phyloP scores from a whole-genome alignment of 352 stramenopile species.

The Pythium oligandrum region DNA sequence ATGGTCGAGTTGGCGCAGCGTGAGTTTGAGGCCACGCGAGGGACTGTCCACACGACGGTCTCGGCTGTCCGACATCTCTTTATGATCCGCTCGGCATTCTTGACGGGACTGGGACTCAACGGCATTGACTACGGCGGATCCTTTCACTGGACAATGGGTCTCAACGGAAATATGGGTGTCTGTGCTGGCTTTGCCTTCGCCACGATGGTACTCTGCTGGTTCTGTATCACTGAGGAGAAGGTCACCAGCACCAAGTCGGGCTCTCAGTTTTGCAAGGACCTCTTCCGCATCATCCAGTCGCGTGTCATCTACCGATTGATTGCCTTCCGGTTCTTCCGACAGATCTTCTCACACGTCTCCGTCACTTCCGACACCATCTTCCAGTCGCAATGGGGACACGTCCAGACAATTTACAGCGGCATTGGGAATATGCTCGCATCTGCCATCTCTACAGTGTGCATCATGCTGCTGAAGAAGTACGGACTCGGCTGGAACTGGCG shows the following conservation, averaged over 20 bases:
- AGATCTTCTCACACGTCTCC: constrained; percentile 7
- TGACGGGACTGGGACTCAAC: constrained; percentile 51
- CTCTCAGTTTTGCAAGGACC: constrained; percentile 3
- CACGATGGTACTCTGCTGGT: constrained; percentile 10
- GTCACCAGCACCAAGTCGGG: neutral
- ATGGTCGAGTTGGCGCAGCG: constrained; percentile 35
- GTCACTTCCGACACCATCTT: neutral
- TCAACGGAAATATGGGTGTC: constrained; percentile 20
- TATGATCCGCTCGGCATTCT: constrained; percentile 28
- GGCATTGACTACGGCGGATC: constrained; percentile 43
- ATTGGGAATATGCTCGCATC: no score
- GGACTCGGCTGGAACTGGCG: constrained; percentile 17
- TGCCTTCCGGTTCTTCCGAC: constrained; percentile 8
- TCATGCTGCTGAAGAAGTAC: constrained; percentile 4
- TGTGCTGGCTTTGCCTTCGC: constrained; percentile 7
- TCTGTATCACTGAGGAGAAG: constrained; percentile 16
- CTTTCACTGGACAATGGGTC: constrained; percentile 46
- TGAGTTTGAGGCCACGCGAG: constrained; percentile 34
- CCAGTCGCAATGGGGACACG: constrained; percentile 6
- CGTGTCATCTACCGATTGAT: constrained; percentile 12
- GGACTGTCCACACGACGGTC: constrained; percentile 36
- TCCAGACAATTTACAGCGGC: constrained; percentile 6
- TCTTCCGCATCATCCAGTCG: constrained; percentile 7
- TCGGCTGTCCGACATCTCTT: constrained; percentile 33
- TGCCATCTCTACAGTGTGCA: no score